Evolutionary conservation across 2,329 filamentous ascomycete genomes (phyloP), one percentile per base, ranked within the genome.

Genomic region (Ascochyta fabae): DNA sequence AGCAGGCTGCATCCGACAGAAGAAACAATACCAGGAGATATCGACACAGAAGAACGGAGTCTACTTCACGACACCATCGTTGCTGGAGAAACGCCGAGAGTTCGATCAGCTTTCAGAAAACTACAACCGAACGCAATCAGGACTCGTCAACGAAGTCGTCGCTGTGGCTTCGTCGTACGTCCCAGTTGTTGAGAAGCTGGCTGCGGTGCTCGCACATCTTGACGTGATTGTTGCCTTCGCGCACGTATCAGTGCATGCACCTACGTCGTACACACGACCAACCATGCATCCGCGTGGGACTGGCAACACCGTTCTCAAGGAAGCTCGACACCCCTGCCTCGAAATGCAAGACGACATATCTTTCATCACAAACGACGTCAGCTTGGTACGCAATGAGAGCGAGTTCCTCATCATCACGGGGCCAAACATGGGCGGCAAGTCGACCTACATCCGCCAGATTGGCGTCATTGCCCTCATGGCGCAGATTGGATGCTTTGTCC

Each of bases 31-130:
- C 68, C 89, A 94, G 68, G 95, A 99, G 76, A 96, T 92, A 74
- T 96, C 93, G 0, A 99, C 96, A 0, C 95, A 98, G 78, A 99
- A 99, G 83, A 99, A 97, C 73, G 95, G 95, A 39, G 95, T 98
- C 51, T 99, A 95, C 79, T 99, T 99, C 76, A 98, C 95, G 1
- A 99, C 95, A 3, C 87, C 86, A 49, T 87, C 84, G 29, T 82
- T 99, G 66, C 89, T 92, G 70, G 84, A 87, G 24, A 85, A 93
- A 67, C 89, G 95, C 29, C 86, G 94, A 48, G 94, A 99, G 68
- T 92, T 96, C 64, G 94, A 99, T 70, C 93, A 98, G 75, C 83
- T 97, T 0, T 96, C 92, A 0, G 88, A 92, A 59, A 96, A 92
- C 71, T 99, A 99, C 80, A 96, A 96, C 77, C 88, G 92, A 49